These are phyloP conservation scores for Pachysandra terminalis DNA, from an alignment of 164 flowering plant genomes.

Conservation along the genomic window DNA sequence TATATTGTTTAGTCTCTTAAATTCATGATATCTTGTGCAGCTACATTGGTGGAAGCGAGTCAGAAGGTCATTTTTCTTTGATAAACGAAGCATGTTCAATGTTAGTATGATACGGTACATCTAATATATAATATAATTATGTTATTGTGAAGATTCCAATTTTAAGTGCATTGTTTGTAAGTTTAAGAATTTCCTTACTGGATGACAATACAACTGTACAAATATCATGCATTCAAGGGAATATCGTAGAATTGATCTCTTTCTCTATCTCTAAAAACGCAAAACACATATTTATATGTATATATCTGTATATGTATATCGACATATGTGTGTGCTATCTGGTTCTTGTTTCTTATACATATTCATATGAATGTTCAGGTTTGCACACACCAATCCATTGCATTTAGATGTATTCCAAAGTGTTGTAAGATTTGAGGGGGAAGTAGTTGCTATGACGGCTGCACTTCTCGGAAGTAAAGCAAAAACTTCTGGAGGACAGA, in stretches of 20 bases:
- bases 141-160: not conserved
- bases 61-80: constrained; percentile 86
- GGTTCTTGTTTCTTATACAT: not conserved
- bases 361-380: constrained; percentile 45
- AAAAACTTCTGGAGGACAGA: constrained; percentile 78
- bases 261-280: too few species aligned
- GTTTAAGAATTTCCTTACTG: too few species aligned
- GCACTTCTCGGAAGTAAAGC: constrained; percentile 83
- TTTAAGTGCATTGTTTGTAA: not conserved
- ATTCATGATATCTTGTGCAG: constrained; percentile 39
- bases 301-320: too few species aligned
- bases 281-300: too few species aligned
- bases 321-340: too few species aligned
- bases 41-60: constrained; percentile 83
- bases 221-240: too few species aligned
- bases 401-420: constrained; percentile 92
- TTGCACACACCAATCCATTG: constrained; percentile 96
- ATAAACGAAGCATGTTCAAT: constrained; percentile 96
- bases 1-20: not conserved
- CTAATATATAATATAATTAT: not conserved
- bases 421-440: constrained; percentile 80
- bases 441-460: constrained; percentile 97
- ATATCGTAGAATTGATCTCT: too few species aligned
- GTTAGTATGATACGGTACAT: constrained; percentile 58
- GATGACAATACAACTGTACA: too few species aligned